phyloP scores from a whole-genome alignment of 495 filamentous ascomycete species.

The Neurospora sp. region DNA sequence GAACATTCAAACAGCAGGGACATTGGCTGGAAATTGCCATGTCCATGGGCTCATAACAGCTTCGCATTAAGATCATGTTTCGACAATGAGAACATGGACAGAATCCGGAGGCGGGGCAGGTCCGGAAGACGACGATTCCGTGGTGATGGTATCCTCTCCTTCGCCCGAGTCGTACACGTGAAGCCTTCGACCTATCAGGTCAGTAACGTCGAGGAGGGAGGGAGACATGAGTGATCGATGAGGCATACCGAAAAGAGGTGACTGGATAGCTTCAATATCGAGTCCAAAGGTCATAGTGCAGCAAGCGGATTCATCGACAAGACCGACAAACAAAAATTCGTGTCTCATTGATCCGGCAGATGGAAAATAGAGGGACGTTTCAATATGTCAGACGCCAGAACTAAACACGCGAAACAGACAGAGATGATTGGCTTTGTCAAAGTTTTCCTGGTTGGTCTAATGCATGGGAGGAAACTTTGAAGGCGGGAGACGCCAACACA shows the following conservation, averaged over 20 bases:
- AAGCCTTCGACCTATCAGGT: neutral
- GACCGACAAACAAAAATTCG: neutral
- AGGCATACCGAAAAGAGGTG: neutral
- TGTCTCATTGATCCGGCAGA: constrained; percentile 10
- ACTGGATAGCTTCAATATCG: neutral
- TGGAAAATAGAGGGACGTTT: constrained; percentile 25
- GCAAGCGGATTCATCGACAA: constrained; percentile 2
- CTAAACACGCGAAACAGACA: constrained; percentile 18
- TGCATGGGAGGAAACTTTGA: constrained; percentile 2
- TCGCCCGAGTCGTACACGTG: neutral
- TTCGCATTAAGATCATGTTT: constrained; percentile 11
- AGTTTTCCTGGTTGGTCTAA: neutral
- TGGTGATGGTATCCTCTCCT: neutral
- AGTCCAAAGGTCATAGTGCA: neutral
- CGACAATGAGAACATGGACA: neutral
- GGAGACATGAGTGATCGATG: neutral
- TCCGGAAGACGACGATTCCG: neutral
- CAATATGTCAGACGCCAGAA: constrained; percentile 20
- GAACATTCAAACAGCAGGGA: neutral
- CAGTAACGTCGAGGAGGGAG: neutral
- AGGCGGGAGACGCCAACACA: constrained; percentile 7
- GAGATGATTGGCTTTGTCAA: neutral
- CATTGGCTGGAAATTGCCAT: neutral
- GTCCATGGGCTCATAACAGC: constrained; percentile 11
- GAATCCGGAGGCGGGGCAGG: neutral